A percentile compares a stretch with the other conserved stretches of the same genome.
These are phyloP conservation scores for Hippophae gyantsensis DNA, from an alignment of 306 rosid species.

Conservation along the genomic window DNA sequence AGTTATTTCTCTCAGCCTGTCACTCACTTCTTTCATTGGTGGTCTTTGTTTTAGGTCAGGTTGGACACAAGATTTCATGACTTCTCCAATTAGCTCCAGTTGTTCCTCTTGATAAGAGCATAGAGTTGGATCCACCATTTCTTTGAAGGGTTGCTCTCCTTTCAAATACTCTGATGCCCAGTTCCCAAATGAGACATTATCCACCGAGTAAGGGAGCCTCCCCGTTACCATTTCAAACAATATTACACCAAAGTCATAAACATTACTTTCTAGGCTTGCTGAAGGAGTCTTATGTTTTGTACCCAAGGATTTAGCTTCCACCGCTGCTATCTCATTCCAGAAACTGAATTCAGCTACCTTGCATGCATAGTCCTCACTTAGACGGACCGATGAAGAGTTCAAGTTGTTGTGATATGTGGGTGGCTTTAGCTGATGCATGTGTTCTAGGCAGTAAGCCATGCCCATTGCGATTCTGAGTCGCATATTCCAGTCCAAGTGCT, in stretches of 20 bases:
- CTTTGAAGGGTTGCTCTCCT: conserved; percentile 37
- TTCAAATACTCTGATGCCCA: conserved; percentile 60
- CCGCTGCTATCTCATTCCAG: conserved; percentile 41
- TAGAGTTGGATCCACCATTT: conserved; percentile 66
- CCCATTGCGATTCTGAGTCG: conserved; percentile 77
- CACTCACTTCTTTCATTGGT: conserved; percentile 45
- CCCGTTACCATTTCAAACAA: conserved; percentile 78
- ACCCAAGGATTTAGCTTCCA: conserved; percentile 21
- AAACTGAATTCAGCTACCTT: conserved; percentile 57
- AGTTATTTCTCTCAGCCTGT: conserved; percentile 58
- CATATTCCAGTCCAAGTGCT: conserved; percentile 90
- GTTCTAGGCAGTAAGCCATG: conserved; percentile 69
- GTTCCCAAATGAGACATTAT: conserved; percentile 38
- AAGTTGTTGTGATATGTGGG: conserved; percentile 53
- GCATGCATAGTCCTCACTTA: conserved; percentile 78
- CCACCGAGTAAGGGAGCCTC: conserved; percentile 53
- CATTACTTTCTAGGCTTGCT: conserved; percentile 38
- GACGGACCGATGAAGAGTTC: conserved; percentile 48
- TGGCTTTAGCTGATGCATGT: conserved; percentile 64
- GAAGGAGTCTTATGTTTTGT: conserved; percentile 25
- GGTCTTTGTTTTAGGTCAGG: conserved; percentile 49
- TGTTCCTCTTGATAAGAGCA: conserved; percentile 47
- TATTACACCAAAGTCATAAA: conserved; percentile 69
- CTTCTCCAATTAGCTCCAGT: conserved; percentile 40
- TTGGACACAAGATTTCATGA: conserved; percentile 47